phyloP scores from a whole-genome alignment of 1,284 basidiomycete species.

The Bjerkandera adusta region DNA sequence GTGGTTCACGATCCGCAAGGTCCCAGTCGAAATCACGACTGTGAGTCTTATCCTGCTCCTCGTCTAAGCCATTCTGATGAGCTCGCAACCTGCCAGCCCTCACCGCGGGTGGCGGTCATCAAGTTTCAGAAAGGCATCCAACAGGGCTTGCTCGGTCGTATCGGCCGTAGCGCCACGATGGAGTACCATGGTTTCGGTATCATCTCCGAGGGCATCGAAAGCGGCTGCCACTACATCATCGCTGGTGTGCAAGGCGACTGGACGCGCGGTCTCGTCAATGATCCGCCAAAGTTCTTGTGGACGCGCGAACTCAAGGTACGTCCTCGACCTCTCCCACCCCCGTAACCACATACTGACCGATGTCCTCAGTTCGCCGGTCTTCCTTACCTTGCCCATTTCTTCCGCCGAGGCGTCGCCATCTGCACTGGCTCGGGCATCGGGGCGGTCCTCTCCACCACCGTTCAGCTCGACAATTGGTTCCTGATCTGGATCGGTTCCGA shows the following conservation, averaged over 20 bases:
- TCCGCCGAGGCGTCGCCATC: slow-evolving; percentile 34
- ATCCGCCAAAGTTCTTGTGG: slow-evolving; percentile 58
- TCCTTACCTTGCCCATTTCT: slow-evolving; percentile 35
- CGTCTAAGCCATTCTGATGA: neutral
- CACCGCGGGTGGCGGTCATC: slow-evolving; percentile 57
- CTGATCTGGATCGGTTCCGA: slow-evolving; percentile 49
- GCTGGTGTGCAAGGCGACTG: slow-evolving; percentile 68
- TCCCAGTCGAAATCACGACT: slow-evolving; percentile 35
- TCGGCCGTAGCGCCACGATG: slow-evolving; percentile 55
- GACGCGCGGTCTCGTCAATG: slow-evolving; percentile 50
- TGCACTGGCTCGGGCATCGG: slow-evolving; percentile 38
- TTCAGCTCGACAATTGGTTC: slow-evolving; percentile 39
- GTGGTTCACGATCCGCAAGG: slow-evolving; percentile 35
- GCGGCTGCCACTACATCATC: slow-evolving; percentile 60
- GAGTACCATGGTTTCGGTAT: slow-evolving; percentile 68
- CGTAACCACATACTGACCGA: neutral
- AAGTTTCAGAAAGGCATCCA: slow-evolving; percentile 65
- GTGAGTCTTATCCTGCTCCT: slow-evolving; percentile 19
- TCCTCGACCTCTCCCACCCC: neutral
- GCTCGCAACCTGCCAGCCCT: slow-evolving; percentile 39
- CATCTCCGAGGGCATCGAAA: slow-evolving; percentile 56
- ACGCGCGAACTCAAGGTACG: slow-evolving; percentile 58
- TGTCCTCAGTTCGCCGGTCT: slow-evolving; percentile 31
- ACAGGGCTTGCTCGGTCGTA: slow-evolving; percentile 59
- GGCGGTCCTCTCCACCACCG: slow-evolving; percentile 34